Evolutionary conservation across 2,329 filamentous ascomycete genomes (phyloP).

Genomic region (Botrytis tulipae): DNA sequence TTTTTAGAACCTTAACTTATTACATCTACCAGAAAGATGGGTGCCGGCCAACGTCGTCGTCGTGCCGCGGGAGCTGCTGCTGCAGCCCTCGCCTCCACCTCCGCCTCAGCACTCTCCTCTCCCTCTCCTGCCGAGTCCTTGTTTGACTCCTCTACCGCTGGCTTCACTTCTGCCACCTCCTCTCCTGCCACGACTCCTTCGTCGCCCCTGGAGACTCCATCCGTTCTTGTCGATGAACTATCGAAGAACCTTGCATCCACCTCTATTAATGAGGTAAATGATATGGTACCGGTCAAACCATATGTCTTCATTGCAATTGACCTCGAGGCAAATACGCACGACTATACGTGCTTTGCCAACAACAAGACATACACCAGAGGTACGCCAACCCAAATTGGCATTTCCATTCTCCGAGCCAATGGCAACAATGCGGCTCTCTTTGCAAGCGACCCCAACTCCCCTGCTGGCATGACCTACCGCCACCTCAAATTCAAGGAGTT

Average conservation of each 20-base stretch:
- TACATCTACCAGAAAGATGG: neutral
- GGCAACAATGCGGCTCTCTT: neutral
- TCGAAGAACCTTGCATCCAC: neutral
- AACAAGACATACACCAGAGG: neutral
- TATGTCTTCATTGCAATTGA: constrained; percentile 9
- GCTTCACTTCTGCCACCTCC: neutral
- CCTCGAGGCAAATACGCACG: constrained; percentile 1
- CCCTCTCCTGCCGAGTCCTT: neutral
- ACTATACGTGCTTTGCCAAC: neutral
- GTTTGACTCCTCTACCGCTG: neutral
- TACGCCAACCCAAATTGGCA: constrained; percentile 9
- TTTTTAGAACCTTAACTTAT: neutral
- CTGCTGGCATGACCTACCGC: neutral
- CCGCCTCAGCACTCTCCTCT: neutral
- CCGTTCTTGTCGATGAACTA: neutral
- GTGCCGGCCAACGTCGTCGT: neutral
- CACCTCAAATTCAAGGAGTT: neutral
- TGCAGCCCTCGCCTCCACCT: too few species aligned
- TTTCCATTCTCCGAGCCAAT: neutral
- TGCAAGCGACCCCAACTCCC: neutral
- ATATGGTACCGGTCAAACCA: neutral
- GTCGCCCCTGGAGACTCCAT: neutral
- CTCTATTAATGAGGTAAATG: neutral
- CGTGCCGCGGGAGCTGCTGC: neutral
- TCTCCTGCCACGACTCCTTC: neutral